Percentiles rank a stretch among this genome's conserved stretches.
phyloP scores from a whole-genome alignment of 805 yeast genomes.

The Lipomyces spencermartinsiae region DNA sequence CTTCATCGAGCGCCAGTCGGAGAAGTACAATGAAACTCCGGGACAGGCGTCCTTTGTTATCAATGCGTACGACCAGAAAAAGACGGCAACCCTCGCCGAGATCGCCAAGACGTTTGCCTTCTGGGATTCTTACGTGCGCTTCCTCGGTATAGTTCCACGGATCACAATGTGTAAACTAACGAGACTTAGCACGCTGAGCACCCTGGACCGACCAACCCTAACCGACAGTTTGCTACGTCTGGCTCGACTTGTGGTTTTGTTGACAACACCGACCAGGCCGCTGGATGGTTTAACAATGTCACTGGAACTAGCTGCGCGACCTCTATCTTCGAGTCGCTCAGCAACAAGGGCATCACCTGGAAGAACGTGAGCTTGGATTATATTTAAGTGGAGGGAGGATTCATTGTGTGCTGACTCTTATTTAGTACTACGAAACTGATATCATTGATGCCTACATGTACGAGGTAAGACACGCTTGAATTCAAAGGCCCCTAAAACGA shows the following conservation, averaged over 20 bases:
- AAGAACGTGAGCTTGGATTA: neutral
- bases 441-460: neutral
- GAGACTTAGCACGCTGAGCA: constrained; percentile 11
- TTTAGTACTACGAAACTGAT: constrained; percentile 6
- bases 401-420: neutral
- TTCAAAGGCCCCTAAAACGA: neutral
- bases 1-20: constrained; percentile 11
- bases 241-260: constrained; percentile 13
- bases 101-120: constrained; percentile 15
- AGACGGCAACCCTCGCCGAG: neutral
- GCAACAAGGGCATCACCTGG: constrained; percentile 11
- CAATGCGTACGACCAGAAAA: constrained; percentile 1
- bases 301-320: constrained; percentile 8
- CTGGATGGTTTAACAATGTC: constrained; percentile 5
- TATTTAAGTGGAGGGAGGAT: neutral
- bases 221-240: constrained; percentile 12
- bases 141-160: neutral
- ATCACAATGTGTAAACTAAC: neutral
- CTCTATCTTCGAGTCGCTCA: constrained; percentile 13
- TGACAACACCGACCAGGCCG: constrained; percentile 15
- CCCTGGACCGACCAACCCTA: constrained; percentile 16
- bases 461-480: neutral
- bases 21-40: neutral
- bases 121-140: neutral
- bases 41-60: constrained; percentile 14